Conservation (phyloP, 2,329 filamentous ascomycete species). For the Aaosphaeria arxii region DNA sequence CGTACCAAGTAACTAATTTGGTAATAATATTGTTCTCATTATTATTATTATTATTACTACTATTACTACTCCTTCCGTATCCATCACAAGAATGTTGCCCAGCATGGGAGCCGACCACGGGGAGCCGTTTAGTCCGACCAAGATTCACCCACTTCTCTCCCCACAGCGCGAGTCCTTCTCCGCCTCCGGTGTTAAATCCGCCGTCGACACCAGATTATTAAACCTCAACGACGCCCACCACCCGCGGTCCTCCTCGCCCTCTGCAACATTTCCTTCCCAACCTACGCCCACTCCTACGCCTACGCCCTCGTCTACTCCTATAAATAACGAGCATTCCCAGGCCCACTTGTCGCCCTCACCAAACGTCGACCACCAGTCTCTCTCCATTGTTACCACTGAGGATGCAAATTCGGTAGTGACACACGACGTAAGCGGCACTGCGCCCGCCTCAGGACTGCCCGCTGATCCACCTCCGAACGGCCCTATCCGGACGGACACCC, state of each 20-base stretch:
- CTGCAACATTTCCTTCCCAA: conserved; percentile 22
- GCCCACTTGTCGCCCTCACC: conserved; percentile 6
- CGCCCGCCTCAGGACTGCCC: conserved; percentile 1
- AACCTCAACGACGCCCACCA: background rate
- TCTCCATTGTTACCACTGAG: conserved; percentile 14
- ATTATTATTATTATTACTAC: too few relatives aligned
- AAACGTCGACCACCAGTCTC: conserved; percentile 20
- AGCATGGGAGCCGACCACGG: conserved; percentile 4
- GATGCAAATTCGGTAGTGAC: conserved; percentile 6
- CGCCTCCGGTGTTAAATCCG: conserved; percentile 34
- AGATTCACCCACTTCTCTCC: conserved; percentile 32
- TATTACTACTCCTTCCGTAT: too few relatives aligned
- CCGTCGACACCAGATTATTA: conserved; percentile 4
- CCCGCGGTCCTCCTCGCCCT: conserved; percentile 2
- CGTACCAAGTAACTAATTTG: too few relatives aligned
- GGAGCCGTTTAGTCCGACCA: conserved; percentile 33
- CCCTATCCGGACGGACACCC: conserved; percentile 12
- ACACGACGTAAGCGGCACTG: conserved; percentile 5
- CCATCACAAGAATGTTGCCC: too few relatives aligned
- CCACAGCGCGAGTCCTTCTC: conserved; percentile 28
- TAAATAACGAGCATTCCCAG: conserved; percentile 28
- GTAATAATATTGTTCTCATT: too few relatives aligned
- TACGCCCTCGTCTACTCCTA: conserved; percentile 5
- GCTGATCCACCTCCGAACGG: conserved; percentile 18
- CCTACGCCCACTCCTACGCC: conserved; percentile 16